Percentiles rank a stretch among this genome's conserved stretches.
Conservation (phyloP, 495 filamentous ascomycete species). For the Penicillium waksmanii region DNA sequence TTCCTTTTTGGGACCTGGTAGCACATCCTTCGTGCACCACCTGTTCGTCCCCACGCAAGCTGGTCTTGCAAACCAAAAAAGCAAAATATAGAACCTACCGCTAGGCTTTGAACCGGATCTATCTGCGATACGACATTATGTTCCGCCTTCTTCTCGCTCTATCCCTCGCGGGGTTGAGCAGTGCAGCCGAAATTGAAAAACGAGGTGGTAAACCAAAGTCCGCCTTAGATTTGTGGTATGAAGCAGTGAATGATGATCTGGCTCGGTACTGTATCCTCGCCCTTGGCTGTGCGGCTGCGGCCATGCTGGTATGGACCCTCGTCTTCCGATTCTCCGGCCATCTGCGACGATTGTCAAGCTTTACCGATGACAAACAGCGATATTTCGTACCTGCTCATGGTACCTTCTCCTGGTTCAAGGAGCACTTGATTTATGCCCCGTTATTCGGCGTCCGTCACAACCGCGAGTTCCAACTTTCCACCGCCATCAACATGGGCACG, state of each 20-base stretch:
- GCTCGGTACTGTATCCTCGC: conserved; percentile 46
- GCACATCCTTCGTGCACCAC: conserved; percentile 6
- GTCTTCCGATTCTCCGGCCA: conserved; percentile 57
- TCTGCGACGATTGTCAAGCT: conserved; percentile 72
- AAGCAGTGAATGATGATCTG: conserved; percentile 42
- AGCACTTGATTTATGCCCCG: conserved; percentile 81
- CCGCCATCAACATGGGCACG: conserved; percentile 79
- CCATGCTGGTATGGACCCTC: conserved; percentile 57
- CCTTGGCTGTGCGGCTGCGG: conserved; percentile 54
- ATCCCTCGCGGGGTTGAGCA: conserved; percentile 37
- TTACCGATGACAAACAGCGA: conserved; percentile 70
- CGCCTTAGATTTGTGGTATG: conserved; percentile 29
- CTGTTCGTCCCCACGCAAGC: conserved; percentile 21
- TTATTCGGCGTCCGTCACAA: conserved; percentile 83
- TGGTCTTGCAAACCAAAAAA: conserved; percentile 26
- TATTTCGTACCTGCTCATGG: conserved; percentile 57
- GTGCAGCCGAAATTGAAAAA: conserved; percentile 36
- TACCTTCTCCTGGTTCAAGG: conserved; percentile 70
- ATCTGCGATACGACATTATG: conserved; percentile 14
- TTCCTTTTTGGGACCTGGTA: conserved; percentile 10
- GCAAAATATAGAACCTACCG: neutral
- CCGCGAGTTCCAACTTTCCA: conserved; percentile 77
- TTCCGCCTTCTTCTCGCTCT: conserved; percentile 16
- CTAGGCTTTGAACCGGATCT: neutral
- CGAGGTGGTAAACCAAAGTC: conserved; percentile 22